Conservation (phyloP, 2,329 filamentous ascomycete species). For the Aspergillus ibericus region DNA sequence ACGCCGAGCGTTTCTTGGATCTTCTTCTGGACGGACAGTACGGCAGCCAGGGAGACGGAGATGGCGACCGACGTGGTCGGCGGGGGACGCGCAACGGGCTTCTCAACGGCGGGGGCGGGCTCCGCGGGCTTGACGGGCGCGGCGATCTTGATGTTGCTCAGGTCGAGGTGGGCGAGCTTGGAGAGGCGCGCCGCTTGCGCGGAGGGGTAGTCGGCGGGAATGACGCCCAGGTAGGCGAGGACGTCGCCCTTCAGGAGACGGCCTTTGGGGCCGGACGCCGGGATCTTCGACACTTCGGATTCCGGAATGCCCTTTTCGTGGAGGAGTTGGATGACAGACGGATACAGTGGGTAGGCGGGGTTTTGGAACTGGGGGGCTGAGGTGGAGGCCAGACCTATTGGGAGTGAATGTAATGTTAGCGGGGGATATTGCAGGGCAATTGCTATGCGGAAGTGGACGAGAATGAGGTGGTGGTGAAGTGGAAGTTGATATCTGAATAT, state of each 20-base stretch:
- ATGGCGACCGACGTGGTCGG: constrained; percentile 58
- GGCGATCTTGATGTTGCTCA: constrained; percentile 90
- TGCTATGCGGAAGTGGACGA: background rate
- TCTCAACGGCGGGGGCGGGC: constrained; percentile 41
- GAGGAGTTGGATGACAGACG: constrained; percentile 80
- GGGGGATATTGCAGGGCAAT: constrained; percentile 10
- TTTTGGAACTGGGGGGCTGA: constrained; percentile 40
- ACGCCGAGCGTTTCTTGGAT: constrained; percentile 76
- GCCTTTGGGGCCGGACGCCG: constrained; percentile 81
- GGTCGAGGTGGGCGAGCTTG: constrained; percentile 79
- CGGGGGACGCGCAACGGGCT: constrained; percentile 28
- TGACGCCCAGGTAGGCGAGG: constrained; percentile 80
- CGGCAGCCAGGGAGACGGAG: constrained; percentile 74
- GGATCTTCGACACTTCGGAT: constrained; percentile 76
- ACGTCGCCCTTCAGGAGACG: constrained; percentile 94
- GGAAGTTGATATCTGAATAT: constrained; percentile 1
- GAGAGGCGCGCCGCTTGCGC: constrained; percentile 69
- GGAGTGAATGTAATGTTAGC: background rate
- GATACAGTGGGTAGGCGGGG: constrained; percentile 55
- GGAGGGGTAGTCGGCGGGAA: constrained; percentile 69
- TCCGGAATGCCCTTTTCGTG: constrained; percentile 75
- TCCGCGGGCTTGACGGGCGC: constrained; percentile 33
- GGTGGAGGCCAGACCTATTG: constrained; percentile 38
- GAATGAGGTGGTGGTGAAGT: background rate
- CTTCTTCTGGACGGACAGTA: constrained; percentile 77